Percentiles rank a stretch among this genome's conserved stretches.
These are phyloP conservation scores for fission yeast (Schizosaccharomyces pombe) DNA, from an alignment of 805 yeast genomes.

Conservation along the genomic window DNA sequence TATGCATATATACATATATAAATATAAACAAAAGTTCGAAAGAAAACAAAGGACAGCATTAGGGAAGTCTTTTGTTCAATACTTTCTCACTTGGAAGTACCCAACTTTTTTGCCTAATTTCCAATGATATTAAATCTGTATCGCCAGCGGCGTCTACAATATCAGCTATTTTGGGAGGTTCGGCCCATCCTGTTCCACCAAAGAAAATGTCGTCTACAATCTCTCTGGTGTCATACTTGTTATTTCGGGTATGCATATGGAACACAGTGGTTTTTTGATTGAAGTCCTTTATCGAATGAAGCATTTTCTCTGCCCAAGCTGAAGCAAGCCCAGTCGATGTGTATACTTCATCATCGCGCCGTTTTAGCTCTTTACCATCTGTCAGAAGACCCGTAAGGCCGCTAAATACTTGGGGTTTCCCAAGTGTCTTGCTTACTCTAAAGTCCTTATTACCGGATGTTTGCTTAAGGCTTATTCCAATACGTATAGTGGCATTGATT, in stretches of 20 bases:
- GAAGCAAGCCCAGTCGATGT: neutral
- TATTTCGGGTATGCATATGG: neutral
- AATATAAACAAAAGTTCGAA: neutral
- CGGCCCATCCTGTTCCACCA: constrained; percentile 3
- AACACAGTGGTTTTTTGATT: neutral
- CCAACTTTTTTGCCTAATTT: neutral
- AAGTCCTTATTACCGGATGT: neutral
- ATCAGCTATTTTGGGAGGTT: neutral
- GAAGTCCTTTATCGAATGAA: neutral
- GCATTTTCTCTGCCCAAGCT: neutral
- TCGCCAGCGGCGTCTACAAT: neutral
- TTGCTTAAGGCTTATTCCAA: neutral
- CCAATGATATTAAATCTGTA: neutral
- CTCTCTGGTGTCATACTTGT: neutral
- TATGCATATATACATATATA: too few species aligned
- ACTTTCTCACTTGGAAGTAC: neutral
- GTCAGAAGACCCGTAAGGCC: constrained; percentile 5
- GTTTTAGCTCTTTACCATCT: constrained; percentile 1
- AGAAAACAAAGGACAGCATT: neutral
- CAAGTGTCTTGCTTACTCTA: neutral
- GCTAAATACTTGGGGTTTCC: constrained; percentile 15
- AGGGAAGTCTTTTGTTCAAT: neutral
- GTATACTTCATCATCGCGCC: neutral
- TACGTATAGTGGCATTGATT: constrained; percentile 4
- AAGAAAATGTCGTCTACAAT: constrained; percentile 2